phyloP scores from a whole-genome alignment of 2,329 filamentous ascomycete genomes.

The Trichophaea hybrida region DNA sequence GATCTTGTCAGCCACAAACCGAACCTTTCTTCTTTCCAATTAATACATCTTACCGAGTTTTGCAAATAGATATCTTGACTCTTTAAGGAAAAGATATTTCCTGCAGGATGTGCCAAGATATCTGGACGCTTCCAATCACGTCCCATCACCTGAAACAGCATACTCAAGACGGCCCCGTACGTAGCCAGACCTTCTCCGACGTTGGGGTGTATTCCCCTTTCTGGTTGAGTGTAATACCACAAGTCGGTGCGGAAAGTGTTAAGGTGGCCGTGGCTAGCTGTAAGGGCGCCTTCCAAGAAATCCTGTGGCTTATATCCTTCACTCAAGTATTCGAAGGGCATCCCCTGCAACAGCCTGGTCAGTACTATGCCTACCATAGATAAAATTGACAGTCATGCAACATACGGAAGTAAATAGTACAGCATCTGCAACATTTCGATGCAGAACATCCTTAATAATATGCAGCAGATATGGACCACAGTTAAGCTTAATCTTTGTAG shows the following conservation, averaged over 20 bases:
- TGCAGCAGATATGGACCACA: not conserved
- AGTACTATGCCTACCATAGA: not conserved
- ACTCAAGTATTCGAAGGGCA: not conserved
- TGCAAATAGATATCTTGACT: not conserved
- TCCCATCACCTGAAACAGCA: not conserved
- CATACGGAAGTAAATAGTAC: not conserved
- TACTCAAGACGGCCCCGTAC: not conserved
- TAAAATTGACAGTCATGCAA: not conserved
- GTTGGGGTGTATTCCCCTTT: not conserved
- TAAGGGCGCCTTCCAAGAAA: not conserved
- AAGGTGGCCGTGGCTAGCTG: not conserved
- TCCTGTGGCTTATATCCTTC: not conserved
- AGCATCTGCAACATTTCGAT: not conserved
- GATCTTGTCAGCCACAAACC: not conserved
- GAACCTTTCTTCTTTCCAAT: not conserved
- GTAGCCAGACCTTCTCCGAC: not conserved
- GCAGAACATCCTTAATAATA: not conserved
- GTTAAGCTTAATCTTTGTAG: too few relatives aligned
- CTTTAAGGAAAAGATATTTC: not conserved
- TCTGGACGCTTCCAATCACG: not conserved
- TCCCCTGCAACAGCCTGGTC: not conserved
- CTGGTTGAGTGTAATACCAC: not conserved
- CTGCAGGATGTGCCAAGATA: not conserved
- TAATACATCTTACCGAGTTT: not conserved
- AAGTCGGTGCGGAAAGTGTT: not conserved